These are phyloP conservation scores for Hyaloscypha bicolor DNA, from an alignment of 495 filamentous ascomycete genomes.

Conservation along the genomic window DNA sequence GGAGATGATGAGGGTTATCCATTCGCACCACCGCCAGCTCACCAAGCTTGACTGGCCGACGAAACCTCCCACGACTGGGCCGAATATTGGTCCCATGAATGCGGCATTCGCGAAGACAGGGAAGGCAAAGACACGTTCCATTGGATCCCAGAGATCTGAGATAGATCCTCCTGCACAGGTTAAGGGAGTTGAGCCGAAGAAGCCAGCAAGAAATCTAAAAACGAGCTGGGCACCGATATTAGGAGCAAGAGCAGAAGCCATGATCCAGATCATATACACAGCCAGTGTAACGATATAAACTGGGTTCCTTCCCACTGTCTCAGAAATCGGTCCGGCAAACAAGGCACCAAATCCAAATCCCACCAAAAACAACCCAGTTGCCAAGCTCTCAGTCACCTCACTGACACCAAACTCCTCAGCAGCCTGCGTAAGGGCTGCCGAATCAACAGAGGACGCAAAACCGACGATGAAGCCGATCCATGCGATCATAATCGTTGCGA, in stretches of 20 bases:
- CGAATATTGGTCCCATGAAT: slow-evolving; percentile 45
- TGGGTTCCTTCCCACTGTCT: slow-evolving; percentile 65
- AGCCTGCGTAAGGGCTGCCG: slow-evolving; percentile 46
- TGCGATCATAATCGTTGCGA: slow-evolving; percentile 50
- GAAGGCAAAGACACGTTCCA: slow-evolving; percentile 68
- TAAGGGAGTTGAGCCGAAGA: slow-evolving; percentile 76
- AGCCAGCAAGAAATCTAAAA: slow-evolving; percentile 73
- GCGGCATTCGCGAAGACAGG: slow-evolving; percentile 54
- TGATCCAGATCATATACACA: slow-evolving; percentile 69
- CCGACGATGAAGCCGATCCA: slow-evolving; percentile 50
- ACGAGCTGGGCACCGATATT: slow-evolving; percentile 70
- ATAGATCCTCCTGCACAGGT: slow-evolving; percentile 82
- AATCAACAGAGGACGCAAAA: slow-evolving; percentile 55
- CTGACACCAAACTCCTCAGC: slow-evolving; percentile 50
- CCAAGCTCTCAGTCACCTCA: slow-evolving; percentile 54
- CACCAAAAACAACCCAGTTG: slow-evolving; percentile 60
- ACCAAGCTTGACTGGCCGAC: slow-evolving; percentile 66
- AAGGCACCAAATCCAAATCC: slow-evolving; percentile 62
- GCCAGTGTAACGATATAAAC: slow-evolving; percentile 71
- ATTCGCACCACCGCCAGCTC: slow-evolving; percentile 79
- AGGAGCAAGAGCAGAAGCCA: slow-evolving; percentile 73
- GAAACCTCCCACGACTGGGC: slow-evolving; percentile 61
- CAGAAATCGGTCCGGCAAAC: slow-evolving; percentile 48
- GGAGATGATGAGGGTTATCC: slow-evolving; percentile 74
- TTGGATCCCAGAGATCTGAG: slow-evolving; percentile 73